Conservation (phyloP, 2,329 filamentous ascomycete genomes). For the Penicillium verrucosum region DNA sequence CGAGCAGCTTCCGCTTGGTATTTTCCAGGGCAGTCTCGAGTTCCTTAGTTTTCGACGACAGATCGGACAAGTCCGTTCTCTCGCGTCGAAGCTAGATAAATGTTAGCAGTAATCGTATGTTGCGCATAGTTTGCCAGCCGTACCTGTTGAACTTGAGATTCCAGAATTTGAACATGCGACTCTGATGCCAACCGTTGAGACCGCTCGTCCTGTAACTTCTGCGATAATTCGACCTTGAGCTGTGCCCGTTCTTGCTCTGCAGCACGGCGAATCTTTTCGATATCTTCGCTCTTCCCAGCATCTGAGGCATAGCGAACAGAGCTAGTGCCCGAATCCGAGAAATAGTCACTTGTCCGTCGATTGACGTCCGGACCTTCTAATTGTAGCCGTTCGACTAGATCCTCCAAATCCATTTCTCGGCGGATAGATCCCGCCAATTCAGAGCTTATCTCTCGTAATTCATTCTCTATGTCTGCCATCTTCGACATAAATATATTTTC, state of each 20-base stretch:
- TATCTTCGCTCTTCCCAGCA: slow-evolving; percentile 60
- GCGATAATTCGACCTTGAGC: slow-evolving; percentile 77
- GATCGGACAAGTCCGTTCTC: slow-evolving; percentile 51
- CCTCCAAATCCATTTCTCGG: slow-evolving; percentile 93
- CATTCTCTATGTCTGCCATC: slow-evolving; percentile 87
- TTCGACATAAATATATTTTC: slow-evolving; percentile 52
- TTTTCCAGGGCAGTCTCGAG: slow-evolving; percentile 79
- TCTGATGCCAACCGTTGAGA: slow-evolving; percentile 72
- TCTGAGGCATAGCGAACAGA: slow-evolving; percentile 73
- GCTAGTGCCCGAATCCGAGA: slow-evolving; percentile 90
- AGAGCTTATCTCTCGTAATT: slow-evolving; percentile 86
- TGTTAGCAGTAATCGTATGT: neutral
- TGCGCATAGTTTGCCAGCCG: slow-evolving; percentile 20
- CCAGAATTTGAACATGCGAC: slow-evolving; percentile 76
- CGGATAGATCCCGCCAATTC: slow-evolving; percentile 91
- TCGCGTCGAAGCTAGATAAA: slow-evolving; percentile 43
- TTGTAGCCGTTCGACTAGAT: slow-evolving; percentile 84
- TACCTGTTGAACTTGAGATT: slow-evolving; percentile 69
- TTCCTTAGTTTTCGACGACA: slow-evolving; percentile 64
- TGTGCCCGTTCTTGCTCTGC: slow-evolving; percentile 90
- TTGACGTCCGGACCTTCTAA: slow-evolving; percentile 62
- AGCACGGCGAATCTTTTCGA: slow-evolving; percentile 77
- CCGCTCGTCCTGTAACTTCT: slow-evolving; percentile 84
- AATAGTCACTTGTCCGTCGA: slow-evolving; percentile 92
- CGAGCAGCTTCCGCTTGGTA: slow-evolving; percentile 72